Conservation (phyloP, 148 eudicot species). For the Rhododendron griersonianum region DNA sequence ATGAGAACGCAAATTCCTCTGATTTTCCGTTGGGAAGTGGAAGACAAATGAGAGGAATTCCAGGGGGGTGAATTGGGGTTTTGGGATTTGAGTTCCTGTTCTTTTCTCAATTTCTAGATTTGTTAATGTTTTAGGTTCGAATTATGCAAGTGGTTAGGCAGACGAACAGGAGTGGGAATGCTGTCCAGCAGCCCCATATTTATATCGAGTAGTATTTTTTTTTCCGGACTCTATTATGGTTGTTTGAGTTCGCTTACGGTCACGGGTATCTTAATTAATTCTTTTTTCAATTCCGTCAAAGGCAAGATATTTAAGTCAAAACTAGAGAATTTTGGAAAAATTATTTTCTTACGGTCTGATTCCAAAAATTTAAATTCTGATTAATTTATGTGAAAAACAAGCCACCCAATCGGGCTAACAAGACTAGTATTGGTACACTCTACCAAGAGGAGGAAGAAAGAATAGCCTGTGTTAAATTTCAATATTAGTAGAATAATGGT, state of each 20-base stretch:
- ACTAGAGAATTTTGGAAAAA: too few relatives aligned
- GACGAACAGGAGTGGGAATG: background rate
- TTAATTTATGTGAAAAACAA: too few relatives aligned
- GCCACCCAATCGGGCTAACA: background rate
- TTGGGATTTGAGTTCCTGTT: background rate
- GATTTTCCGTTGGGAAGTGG: background rate
- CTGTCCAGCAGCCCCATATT: background rate
- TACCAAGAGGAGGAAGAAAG: background rate
- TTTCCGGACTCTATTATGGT: too few relatives aligned
- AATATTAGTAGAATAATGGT: background rate
- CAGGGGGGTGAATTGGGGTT: constrained; percentile 7
- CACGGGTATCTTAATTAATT: too few relatives aligned
- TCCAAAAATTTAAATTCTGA: too few relatives aligned
- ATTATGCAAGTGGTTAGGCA: background rate
- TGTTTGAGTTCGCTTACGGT: too few relatives aligned
- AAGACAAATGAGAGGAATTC: constrained; percentile 31
- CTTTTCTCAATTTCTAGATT: background rate
- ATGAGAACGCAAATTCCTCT: background rate
- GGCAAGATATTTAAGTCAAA: too few relatives aligned
- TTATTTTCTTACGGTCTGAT: too few relatives aligned
- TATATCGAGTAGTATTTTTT: background rate
- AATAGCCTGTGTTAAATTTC: background rate
- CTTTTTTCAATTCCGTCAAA: too few relatives aligned
- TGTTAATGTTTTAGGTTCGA: background rate
- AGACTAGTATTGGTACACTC: background rate